Percentiles rank a stretch among this genome's conserved stretches.
These are phyloP conservation scores for Fraxinus pennsylvanica DNA, from an alignment of 257 asterid genomes.

Conservation along the genomic window DNA sequence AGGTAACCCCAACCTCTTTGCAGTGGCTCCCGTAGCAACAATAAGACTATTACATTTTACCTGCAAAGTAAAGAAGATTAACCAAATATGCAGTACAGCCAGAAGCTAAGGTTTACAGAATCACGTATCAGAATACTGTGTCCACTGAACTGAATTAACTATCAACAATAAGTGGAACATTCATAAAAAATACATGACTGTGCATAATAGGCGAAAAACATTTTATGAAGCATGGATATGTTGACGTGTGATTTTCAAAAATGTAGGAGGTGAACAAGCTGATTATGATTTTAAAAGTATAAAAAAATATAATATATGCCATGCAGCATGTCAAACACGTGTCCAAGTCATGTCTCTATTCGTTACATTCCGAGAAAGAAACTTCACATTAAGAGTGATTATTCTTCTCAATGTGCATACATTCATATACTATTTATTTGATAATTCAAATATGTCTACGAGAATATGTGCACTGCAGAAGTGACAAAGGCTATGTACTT, in stretches of 20 bases:
- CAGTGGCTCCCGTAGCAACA: constrained; percentile 96
- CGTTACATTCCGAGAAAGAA: neutral
- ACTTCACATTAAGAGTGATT: neutral
- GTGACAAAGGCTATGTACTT: neutral
- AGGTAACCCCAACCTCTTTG: constrained; percentile 74
- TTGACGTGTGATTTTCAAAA: neutral
- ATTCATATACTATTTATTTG: neutral
- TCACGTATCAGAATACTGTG: neutral
- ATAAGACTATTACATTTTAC: constrained; percentile 87
- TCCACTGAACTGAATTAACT: neutral
- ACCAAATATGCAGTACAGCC: neutral
- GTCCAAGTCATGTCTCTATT: neutral
- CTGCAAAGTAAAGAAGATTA: constrained; percentile 38
- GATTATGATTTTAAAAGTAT: neutral
- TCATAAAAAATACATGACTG: no score
- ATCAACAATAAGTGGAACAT: no score
- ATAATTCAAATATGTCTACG: neutral
- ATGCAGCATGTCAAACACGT: neutral
- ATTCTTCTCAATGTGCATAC: neutral
- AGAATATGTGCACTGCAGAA: neutral
- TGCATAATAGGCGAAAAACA: no score
- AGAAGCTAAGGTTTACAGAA: neutral
- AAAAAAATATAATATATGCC: neutral
- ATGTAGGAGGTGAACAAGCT: neutral
- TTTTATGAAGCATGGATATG: no score